Base-by-base conservation (phyloP, 768 basidiomycete genomes). In the Dendrothele bispora region DNA sequence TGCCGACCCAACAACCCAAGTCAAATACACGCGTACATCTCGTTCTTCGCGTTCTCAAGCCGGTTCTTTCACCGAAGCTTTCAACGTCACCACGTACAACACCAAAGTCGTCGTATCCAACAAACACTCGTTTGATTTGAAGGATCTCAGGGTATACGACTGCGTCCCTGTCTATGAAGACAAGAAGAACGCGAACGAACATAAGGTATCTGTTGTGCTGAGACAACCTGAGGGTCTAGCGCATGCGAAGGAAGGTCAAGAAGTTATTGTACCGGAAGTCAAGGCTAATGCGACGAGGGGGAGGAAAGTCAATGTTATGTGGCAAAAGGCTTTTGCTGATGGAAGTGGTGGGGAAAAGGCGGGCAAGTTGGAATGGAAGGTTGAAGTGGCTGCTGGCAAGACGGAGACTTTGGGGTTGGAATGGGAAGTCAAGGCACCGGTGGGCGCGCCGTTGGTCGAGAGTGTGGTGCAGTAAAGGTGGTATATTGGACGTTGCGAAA, bases 31-130 rank as follows among this genome's bases (percentile, higher is more conserved):
- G 10, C 75, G 74, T 39, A 65, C 63, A 25, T 59, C 67, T 29
- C 66, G 63, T 35, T 69, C 64, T 7, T 63, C 63, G 38, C 67
- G 66, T 54, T 62, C 67, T 27, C 54, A 63, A 1, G 63, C 58
- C 5, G 73, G 78, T 25, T 50, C 69, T 7, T 81, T 77, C 60
- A 56, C 71, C 17, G 78, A 79, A 52, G 63, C 62, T 27, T 63
- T 60, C 41, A 71, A 72, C 44, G 71, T 64, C 5, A 77, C 73
- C 3, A 74, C 72, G 0, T 77, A 73, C 59, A 74, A 60, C 6
- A 75, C 72, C 35, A 69, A 63, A 2, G 69, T 80, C 39, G 68
- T 67, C 15, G 68, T 79, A 6, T 62, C 71, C 48, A 78, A 83
- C 60, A 74, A 69, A 45, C 80, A 79, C 53, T 56, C 59, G 26